Conservation (phyloP, 352 stramenopile species). For the Thalassiosira pacifica region DNA sequence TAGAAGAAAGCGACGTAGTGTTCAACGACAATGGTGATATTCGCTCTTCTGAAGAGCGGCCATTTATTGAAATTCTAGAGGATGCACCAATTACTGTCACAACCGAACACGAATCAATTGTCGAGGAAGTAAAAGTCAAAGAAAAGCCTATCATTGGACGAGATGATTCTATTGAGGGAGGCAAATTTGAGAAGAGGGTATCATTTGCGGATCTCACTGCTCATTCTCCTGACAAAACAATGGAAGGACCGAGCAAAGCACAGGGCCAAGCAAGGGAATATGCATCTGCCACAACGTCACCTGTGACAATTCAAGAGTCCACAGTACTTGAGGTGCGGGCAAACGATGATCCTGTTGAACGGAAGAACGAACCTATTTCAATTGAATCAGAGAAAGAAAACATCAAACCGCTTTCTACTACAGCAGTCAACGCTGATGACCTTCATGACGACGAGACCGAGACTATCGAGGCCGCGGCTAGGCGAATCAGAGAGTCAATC, state of each 20-base stretch:
- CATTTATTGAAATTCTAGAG: not conserved
- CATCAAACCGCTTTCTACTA: not conserved
- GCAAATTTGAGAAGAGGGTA: conserved; percentile 14
- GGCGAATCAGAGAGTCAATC: conserved; percentile 27
- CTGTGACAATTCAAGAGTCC: not conserved
- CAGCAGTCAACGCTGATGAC: not conserved
- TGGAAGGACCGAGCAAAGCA: not conserved
- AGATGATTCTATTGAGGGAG: not conserved
- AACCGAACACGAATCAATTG: not conserved
- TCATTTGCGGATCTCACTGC: not conserved
- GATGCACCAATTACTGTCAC: not conserved
- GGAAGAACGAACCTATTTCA: not conserved
- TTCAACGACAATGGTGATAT: not conserved
- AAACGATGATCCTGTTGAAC: too few species aligned
- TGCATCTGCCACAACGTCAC: not conserved
- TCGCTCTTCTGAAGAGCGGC: not conserved
- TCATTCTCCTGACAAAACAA: not conserved
- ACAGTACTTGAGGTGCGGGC: not conserved
- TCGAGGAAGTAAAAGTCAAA: not conserved
- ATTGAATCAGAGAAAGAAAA: not conserved
- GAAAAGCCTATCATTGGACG: not conserved
- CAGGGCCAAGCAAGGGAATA: not conserved
- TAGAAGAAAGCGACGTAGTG: not conserved
- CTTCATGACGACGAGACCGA: not conserved
- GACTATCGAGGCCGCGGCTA: not conserved